Evolutionary conservation across 768 basidiomycete genomes (phyloP), one percentile per base, ranked within the genome.

Genomic region (Tulasnella sp.): DNA sequence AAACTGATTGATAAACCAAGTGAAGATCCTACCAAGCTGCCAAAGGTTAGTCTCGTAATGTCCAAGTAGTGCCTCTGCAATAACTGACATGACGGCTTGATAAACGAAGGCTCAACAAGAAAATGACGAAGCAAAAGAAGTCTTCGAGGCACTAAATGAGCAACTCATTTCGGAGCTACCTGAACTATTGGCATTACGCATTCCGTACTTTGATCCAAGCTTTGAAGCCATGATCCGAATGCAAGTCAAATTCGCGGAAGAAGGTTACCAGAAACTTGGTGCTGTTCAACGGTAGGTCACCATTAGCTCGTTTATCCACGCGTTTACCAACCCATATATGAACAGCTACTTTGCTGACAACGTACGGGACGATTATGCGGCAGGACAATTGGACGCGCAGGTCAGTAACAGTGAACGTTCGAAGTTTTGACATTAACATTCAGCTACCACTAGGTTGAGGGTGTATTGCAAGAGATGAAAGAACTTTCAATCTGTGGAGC

Each of bases 181-280:
- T 0, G 81, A 92, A 58, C 69, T 99, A 35, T 76, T 98, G 44
- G 92, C 96, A 61, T 78, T 96, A 16, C 86, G 95, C 33, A 85
- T 99, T 22, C 95, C 95, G 0, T 99, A 88, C 72, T 92, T 98
- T 57, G 95, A 98, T 65, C 95, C 95, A 4, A 91, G 86, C 58
- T 98, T 98, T 63, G 95, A 98, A 67, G 88, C 93, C 40, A 98
- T 98, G 93, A 90, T 91, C 57, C 77, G 95, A 27, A 87, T 95
- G 79, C 95, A 99, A 62, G 78, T 86, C 62, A 91, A 92, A 62
- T 98, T 98, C 62, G 92, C 93, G 0, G 89, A 96, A 65, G 93
- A 99, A 59, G 92, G 93, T 0, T 98, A 99, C 63, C 91, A 96
- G 69, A 95, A 91, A 67, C 76, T 96, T 45, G 83, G 90, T 44